phyloP scores from a whole-genome alignment of 306 rosid species.

The Trichosanthes cucumerina region DNA sequence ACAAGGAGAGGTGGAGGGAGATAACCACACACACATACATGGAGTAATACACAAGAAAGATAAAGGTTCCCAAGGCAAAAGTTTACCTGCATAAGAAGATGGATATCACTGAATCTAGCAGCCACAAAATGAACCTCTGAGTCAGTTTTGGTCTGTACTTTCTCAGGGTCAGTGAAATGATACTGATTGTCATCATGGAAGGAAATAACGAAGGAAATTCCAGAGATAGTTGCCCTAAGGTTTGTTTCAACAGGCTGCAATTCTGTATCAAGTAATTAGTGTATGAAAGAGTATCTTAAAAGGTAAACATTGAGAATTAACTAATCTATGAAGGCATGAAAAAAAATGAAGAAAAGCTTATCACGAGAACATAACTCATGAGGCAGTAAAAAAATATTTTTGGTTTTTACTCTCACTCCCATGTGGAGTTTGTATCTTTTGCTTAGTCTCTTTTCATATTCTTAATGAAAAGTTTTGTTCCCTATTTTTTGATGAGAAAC shows the following conservation, averaged over 20 bases:
- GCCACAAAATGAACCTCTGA: conserved; percentile 42
- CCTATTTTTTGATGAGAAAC: too few species aligned
- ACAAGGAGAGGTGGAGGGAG: neutral
- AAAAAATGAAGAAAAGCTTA: neutral
- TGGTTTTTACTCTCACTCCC: too few species aligned
- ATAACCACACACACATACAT: neutral
- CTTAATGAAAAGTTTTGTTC: too few species aligned
- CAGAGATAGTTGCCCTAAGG: conserved; percentile 67
- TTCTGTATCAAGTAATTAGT: conserved; percentile 38
- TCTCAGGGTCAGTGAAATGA: conserved; percentile 18
- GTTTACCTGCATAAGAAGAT: conserved; percentile 54
- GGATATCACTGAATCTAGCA: conserved; percentile 52
- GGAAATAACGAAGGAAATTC: conserved; percentile 62
- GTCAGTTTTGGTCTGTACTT: conserved; percentile 19
- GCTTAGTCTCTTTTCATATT: too few species aligned
- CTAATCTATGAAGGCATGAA: neutral
- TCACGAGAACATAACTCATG: neutral
- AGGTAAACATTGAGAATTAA: neutral
- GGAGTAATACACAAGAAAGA: conserved; percentile 13
- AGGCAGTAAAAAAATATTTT: neutral
- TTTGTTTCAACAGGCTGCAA: conserved; percentile 80
- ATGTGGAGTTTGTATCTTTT: too few species aligned
- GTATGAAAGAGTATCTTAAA: conserved; percentile 5
- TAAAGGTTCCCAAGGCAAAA: conserved; percentile 14
- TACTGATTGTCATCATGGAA: conserved; percentile 44